Evolutionary conservation across 345 rosid genomes (phyloP), one percentile per base, ranked within the genome.

Genomic region (Populus ilicifolia): DNA sequence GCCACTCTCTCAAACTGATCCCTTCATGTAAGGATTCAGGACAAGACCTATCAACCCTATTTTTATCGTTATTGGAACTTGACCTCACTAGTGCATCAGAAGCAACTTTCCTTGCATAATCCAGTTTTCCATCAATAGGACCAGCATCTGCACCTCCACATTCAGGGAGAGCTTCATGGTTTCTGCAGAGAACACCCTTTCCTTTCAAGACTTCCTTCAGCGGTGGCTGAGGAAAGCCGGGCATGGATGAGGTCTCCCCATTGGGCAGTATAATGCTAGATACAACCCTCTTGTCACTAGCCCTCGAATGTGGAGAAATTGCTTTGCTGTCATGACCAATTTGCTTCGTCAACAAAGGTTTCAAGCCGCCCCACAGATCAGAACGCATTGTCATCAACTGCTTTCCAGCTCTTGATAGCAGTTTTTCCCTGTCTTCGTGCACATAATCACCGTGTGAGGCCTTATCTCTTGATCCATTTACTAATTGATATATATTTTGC

Each of bases 1-100:
- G 75, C 88, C 85, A 86, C 61, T 89, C 93, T 81, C 93, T 91
- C 88, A 92, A 84, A 84, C 81, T 82, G 69, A 85, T 80, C 21
- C 87, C 87, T 81, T 33, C 67, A 44, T 79, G 74, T 61, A 84
- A 62, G 78, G 85, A 78, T 67, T 83, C 83, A 69, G 50, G 46
- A 80, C 27, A 23, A 75, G 73, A 75, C 79, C 81, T 77, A 74
- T 75, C 79, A 73, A 76, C 23, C 64, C 56, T 79, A 68, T 70
- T 77, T 80, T 70, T 74, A 48, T 77, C 78, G 44, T 71, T 70
- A 23, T 77, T 69, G 50, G 79, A 72, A n/a, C 72, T 78, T 35
- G 88, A 73, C 69, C 87, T 84, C 67, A 77, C 6, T 23, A 67
- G 73, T 48, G 72, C 74, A 62, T 70, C 69, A 11, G 85, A 77